Evolutionary conservation across 345 rosid genomes (phyloP).

Genomic region (Moricandia arvensis): DNA sequence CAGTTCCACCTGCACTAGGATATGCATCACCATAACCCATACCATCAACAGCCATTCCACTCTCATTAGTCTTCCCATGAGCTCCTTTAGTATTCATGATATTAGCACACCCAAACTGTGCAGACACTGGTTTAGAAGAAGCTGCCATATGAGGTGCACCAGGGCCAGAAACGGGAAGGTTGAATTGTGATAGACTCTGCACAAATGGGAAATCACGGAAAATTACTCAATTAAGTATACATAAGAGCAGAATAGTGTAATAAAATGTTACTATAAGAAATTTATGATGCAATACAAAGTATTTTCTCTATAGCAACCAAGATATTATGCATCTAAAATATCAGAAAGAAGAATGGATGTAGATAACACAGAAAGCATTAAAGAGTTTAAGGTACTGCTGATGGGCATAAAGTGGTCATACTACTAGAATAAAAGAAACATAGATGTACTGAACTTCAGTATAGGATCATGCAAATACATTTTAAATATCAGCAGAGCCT

Average conservation of each 20-base stretch:
- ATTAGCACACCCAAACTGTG: slow-evolving; percentile 55
- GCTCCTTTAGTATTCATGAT: slow-evolving; percentile 48
- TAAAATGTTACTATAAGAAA: not conserved
- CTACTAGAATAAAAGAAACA: slow-evolving; percentile 9
- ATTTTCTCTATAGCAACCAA: not conserved
- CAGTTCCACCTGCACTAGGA: slow-evolving; percentile 61
- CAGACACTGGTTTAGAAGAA: slow-evolving; percentile 53
- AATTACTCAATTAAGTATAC: slow-evolving; percentile 21
- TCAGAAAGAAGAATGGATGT: not conserved
- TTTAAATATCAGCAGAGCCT: slow-evolving; percentile 4
- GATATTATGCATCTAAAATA: not conserved
- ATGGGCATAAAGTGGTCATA: slow-evolving; percentile 8
- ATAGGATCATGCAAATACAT: slow-evolving; percentile 7
- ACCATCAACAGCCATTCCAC: slow-evolving; percentile 60
- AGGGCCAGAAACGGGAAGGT: slow-evolving; percentile 91
- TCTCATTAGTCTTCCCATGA: slow-evolving; percentile 38
- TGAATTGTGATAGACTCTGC: slow-evolving; percentile 97
- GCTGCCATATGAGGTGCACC: slow-evolving; percentile 64
- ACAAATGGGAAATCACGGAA: slow-evolving; percentile 41
- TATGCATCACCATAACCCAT: slow-evolving; percentile 56
- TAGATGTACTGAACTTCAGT: not conserved
- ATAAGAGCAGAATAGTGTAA: not conserved
- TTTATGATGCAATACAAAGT: slow-evolving; percentile 9
- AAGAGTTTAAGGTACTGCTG: not conserved
- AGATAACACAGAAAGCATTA: not conserved